Conservation (phyloP, 208 protist species). For the Leishmania guyanensis region DNA sequence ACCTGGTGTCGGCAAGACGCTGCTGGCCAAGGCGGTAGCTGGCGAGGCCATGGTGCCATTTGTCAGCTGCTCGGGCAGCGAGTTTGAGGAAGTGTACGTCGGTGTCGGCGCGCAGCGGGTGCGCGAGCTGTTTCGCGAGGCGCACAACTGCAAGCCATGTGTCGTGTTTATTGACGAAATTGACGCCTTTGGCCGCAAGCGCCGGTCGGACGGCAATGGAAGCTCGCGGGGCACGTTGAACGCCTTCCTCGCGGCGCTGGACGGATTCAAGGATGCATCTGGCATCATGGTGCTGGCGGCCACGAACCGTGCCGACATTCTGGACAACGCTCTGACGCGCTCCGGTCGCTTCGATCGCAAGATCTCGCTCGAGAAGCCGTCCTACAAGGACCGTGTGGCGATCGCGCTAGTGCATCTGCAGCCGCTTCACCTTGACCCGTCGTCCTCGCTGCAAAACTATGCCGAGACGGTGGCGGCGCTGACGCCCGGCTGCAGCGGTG, state of each 20-base stretch:
- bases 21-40: slow-evolving; percentile 72
- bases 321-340: slow-evolving; percentile 97
- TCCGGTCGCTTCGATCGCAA: slow-evolving; percentile 93
- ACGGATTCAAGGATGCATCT: slow-evolving; percentile 94
- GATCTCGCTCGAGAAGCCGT: slow-evolving; percentile 93
- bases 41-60: slow-evolving; percentile 95
- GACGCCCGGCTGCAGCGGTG: slow-evolving; percentile 96
- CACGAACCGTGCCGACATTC: slow-evolving; percentile 97
- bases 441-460: slow-evolving; percentile 38
- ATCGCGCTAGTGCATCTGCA: slow-evolving; percentile 95
- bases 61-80: slow-evolving; percentile 92
- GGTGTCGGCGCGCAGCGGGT: slow-evolving; percentile 95
- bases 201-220: slow-evolving; percentile 64
- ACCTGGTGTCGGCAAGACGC: slow-evolving; percentile 82
- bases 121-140: slow-evolving; percentile 92
- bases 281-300: slow-evolving; percentile 97
- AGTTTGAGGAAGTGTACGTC: slow-evolving; percentile 98
- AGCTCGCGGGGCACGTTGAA: slow-evolving; percentile 95
- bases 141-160: slow-evolving; percentile 94
- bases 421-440: slow-evolving; percentile 77
- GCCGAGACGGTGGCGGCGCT: slow-evolving; percentile 72
- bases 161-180: slow-evolving; percentile 99
- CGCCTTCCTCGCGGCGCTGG: slow-evolving; percentile 98
- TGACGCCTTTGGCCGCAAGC: slow-evolving; percentile 93
- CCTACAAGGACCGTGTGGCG: slow-evolving; percentile 93